Base-by-base conservation (phyloP, 2,329 filamentous ascomycete genomes). In the Emmonsiellopsis sp. region DNA sequence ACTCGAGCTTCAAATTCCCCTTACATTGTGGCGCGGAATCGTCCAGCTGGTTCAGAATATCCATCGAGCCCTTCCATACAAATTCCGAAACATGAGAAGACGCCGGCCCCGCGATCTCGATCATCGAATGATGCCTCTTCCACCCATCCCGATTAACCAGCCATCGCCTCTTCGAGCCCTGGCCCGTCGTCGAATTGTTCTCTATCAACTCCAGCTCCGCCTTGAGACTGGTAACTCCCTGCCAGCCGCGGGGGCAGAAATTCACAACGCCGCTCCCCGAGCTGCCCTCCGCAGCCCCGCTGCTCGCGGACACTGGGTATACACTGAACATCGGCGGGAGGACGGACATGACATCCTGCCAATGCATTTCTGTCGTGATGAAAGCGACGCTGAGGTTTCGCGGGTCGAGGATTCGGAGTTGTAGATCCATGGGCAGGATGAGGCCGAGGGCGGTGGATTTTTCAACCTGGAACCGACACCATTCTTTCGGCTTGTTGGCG, bases 381-480 rank as follows among this genome's bases (percentile, higher is more conserved):
- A 34, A 47, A 30, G 45, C 10, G 20, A 32, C 30, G n/a, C 10
- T 34, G 45, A 35, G 45, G 45, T 9, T 3, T 15, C 31, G n/a
- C 11, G 15, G 45, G 45, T 37, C 35, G 45, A 16, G 15, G 15
- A 47, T 47, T 15, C n/a, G 35, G 13, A 47, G 31, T 15, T 47
- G 45, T 10, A 47, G 45, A 15, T 47, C 35, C 7, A 10, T n/a
- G 15, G 45, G 45, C 9, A 47, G 15, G 7, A 47, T 47, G 9
- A 47, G 31, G 26, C 45, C 32, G 31, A 47, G 45, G n/a, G 45
- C 45, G 31, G 26, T 47, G n/a, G 45, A 47, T 35, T 47, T 47
- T 15, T 35, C 30, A 32, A 47, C 45, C 35, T 47, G 45, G 31
- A 47, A 47, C 31, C 35, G 35, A 30, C n/a, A 32, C n/a, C 35